phyloP scores from a whole-genome alignment of 2,329 filamentous ascomycete genomes.

The Colletotrichum horii region DNA sequence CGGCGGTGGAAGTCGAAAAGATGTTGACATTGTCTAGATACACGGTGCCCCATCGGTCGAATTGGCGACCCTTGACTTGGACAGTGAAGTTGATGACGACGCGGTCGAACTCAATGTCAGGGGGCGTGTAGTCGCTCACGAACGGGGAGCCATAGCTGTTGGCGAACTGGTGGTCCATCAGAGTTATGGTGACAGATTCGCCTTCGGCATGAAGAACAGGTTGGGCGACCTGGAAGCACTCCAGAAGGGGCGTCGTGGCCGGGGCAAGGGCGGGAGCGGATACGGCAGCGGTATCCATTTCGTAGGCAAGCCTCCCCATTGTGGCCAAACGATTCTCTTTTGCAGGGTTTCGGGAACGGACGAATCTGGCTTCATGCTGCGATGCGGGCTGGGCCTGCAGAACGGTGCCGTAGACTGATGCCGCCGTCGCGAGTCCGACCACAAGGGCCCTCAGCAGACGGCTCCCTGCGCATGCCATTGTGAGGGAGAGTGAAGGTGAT shows the following conservation, averaged over 20 bases:
- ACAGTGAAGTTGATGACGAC: conserved; percentile 82
- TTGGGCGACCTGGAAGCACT: conserved; percentile 73
- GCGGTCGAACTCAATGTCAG: conserved; percentile 72
- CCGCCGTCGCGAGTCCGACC: not conserved
- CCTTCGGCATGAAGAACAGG: conserved; percentile 61
- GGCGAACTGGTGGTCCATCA: conserved; percentile 76
- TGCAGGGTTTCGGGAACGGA: not conserved
- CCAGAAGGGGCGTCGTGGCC: conserved; percentile 35
- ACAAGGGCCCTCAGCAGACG: not conserved
- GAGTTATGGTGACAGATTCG: conserved; percentile 43
- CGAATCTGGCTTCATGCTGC: not conserved
- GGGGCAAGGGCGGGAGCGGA: not conserved
- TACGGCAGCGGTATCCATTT: not conserved
- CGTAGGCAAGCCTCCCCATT: not conserved
- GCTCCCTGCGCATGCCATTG: not conserved
- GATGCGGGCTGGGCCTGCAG: not conserved
- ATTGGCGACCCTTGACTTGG: conserved; percentile 73
- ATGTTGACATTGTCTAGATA: conserved; percentile 79
- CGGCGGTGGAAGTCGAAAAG: conserved; percentile 82
- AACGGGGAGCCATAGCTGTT: conserved; percentile 76
- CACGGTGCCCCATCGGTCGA: conserved; percentile 76
- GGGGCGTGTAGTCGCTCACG: conserved; percentile 70
- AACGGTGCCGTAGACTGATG: not conserved
- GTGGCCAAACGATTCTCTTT: not conserved
- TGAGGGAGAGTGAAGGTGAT: not conserved